Evolutionary conservation across 2,329 filamentous ascomycete species (phyloP), one percentile per base, ranked within the genome.

Genomic region (Fusarium temperatum): DNA sequence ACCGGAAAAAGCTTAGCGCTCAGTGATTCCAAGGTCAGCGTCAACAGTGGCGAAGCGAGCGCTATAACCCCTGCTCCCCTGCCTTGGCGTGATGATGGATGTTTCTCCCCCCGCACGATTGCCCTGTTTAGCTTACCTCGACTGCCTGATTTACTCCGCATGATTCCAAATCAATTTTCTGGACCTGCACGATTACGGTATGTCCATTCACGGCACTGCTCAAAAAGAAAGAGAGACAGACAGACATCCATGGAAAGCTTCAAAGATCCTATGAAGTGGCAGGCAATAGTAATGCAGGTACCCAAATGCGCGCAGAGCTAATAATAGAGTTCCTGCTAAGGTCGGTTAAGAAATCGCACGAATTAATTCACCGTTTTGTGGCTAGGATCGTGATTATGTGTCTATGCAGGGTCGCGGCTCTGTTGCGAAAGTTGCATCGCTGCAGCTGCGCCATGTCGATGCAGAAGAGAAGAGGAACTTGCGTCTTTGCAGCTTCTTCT

Each of bases 81-180:
- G 26, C 6, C 30, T 22, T 63, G 20, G 65, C 63, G 42, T 68
- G 63, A 68, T 41, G 32, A 28, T 45, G 36, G 32, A 28, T 41
- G 30, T 41, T 32, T 39, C 32, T 55, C 63, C 26, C 51, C 63
- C 65, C 65, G 63, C 63, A 68, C 35, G 26, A 38, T 28, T 50
- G 11, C 30, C 20, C 14, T 28, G 55, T 35, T 45, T 45, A 15
- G 54, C 53, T 50, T 26, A 7, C n/a, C 18, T 53, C 35, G 24
- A 28, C 35, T 54, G 51, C 51, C 51, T 54, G 36, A 55, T 47
- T 39, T 57, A 48, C 47, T 53, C 41, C 32, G 54, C 48, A 41
- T 68, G 66, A 68, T 68, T 68, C 66, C 66, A 68, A 68, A 68
- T 68, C 55, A 68, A 68, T 26, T 42, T 36, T 36, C 24, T 68